Conservation (phyloP, 106 monocot genomes). For the Dendrobium huoshanense region DNA sequence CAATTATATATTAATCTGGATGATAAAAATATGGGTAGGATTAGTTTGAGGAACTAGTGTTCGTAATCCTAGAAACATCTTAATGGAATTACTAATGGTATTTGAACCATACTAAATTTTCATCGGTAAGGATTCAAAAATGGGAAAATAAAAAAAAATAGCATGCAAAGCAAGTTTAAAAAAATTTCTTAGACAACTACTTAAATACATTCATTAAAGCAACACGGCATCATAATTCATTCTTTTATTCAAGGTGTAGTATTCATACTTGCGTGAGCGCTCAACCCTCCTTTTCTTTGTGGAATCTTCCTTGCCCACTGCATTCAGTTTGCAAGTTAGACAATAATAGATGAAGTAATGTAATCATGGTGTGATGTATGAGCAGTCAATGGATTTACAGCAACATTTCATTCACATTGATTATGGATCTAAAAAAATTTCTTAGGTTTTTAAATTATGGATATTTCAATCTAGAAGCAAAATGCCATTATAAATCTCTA, state of each 20-base stretch:
- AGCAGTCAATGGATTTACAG: background rate
- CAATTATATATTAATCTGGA: background rate
- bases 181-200: background rate
- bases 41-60: background rate
- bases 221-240: background rate
- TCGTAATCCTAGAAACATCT: background rate
- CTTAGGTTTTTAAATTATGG: background rate
- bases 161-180: background rate
- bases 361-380: background rate
- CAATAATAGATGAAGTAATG: background rate
- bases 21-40: background rate
- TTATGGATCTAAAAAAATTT: background rate
- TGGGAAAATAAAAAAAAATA: background rate
- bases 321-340: constrained; percentile 1
- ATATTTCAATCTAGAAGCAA: background rate
- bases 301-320: constrained; percentile 53
- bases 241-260: constrained; percentile 6
- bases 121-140: background rate
- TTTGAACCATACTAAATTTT: background rate
- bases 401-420: background rate
- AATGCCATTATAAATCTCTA: background rate
- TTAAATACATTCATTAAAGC: background rate
- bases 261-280: constrained; percentile 64
- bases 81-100: background rate
- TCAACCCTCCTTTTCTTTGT: constrained; percentile 68